These are phyloP conservation scores for Hapsidospora chrysogenum DNA, from an alignment of 495 filamentous ascomycete species.

Conservation along the genomic window DNA sequence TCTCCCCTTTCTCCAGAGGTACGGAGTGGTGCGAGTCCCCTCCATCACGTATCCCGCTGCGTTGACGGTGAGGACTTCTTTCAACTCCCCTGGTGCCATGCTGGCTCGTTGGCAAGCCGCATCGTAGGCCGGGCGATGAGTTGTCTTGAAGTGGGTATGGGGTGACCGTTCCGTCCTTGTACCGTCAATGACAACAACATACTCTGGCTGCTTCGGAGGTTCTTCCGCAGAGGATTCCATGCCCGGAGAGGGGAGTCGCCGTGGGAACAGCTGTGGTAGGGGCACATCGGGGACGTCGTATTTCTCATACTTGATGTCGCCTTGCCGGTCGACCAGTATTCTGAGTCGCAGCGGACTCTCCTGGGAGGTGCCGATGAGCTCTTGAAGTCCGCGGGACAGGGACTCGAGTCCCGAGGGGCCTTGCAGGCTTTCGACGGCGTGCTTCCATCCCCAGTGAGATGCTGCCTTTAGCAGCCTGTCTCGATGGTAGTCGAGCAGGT, in stretches of 20 bases:
- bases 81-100: conserved; percentile 34
- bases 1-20: conserved; percentile 48
- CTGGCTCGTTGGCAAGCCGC: conserved; percentile 39
- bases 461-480: conserved; percentile 65
- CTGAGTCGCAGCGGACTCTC: conserved; percentile 27
- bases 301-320: conserved; percentile 31
- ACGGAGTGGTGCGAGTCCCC: conserved; percentile 64
- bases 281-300: conserved; percentile 29
- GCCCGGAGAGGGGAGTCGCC: conserved; percentile 16
- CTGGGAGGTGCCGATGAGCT: conserved; percentile 6
- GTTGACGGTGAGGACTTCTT: conserved; percentile 65
- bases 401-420: conserved; percentile 24
- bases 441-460: conserved; percentile 44
- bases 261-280: conserved; percentile 36
- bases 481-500: conserved; percentile 68
- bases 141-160: conserved; percentile 67
- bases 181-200: conserved; percentile 40
- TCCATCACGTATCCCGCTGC: conserved; percentile 59
- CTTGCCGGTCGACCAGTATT: conserved; percentile 31
- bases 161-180: conserved; percentile 32
- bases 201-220: conserved; percentile 15
- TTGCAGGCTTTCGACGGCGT: conserved; percentile 20
- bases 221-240: not conserved
- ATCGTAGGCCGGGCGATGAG: conserved; percentile 45
- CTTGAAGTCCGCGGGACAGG: conserved; percentile 11